A percentile compares a stretch with the other conserved stretches of the same genome.
Conservation (phyloP, 2,329 filamentous ascomycete species). For the Colletotrichum melonis region DNA sequence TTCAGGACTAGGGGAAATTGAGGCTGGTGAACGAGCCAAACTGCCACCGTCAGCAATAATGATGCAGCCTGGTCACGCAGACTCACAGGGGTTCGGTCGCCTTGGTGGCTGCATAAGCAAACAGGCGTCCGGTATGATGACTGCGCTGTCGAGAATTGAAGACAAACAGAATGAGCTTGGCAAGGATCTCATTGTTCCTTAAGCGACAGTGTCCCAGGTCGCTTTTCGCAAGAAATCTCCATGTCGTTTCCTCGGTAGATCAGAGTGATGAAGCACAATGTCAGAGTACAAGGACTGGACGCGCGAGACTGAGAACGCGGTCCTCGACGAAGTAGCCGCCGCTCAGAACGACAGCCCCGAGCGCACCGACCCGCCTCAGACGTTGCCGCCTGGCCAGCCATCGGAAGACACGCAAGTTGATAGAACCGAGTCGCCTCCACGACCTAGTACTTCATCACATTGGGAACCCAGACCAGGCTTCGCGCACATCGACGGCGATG, state of each 20-base stretch:
- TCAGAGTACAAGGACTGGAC: slow-evolving; percentile 10
- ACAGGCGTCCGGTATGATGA: slow-evolving; percentile 2
- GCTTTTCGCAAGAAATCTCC: neutral
- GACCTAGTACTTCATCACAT: slow-evolving; percentile 24
- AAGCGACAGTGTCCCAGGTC: neutral
- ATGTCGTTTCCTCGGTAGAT: neutral
- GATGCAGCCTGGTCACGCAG: slow-evolving; percentile 10
- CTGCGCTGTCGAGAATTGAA: neutral
- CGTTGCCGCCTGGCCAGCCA: neutral
- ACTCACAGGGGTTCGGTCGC: neutral
- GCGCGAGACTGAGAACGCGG: slow-evolving; percentile 18
- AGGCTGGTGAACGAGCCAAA: neutral
- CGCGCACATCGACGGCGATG: slow-evolving; percentile 55
- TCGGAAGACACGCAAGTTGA: slow-evolving; percentile 11
- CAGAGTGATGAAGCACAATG: neutral
- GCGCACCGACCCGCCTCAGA: neutral
- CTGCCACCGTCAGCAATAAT: slow-evolving; percentile 11
- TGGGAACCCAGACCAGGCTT: slow-evolving; percentile 51
- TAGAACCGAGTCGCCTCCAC: neutral
- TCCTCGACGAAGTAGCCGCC: slow-evolving; percentile 12
- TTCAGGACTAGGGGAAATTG: neutral
- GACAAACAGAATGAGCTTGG: neutral
- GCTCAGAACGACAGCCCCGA: slow-evolving; percentile 10
- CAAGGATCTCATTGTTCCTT: no score
- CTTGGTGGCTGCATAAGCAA: slow-evolving; percentile 11